These are phyloP conservation scores for Phytophthora citrophthora DNA, from an alignment of 352 stramenopile genomes.

Conservation along the genomic window DNA sequence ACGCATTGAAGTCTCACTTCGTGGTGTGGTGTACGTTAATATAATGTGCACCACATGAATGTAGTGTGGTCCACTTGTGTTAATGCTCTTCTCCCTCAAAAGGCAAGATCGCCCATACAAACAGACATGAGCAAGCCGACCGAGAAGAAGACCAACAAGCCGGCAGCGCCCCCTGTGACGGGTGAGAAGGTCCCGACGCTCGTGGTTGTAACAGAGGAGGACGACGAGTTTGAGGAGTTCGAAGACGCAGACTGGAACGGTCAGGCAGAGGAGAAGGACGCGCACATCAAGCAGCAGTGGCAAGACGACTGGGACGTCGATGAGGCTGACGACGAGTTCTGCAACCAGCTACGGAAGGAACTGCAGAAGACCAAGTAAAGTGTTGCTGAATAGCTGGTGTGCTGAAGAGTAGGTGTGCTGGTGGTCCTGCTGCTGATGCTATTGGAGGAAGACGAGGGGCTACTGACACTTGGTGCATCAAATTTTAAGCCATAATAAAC, in stretches of 20 bases:
- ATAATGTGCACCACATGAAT: slow-evolving; percentile 7
- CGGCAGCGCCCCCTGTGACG: slow-evolving; percentile 11
- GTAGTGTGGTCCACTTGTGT: slow-evolving; percentile 4
- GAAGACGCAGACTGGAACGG: slow-evolving; percentile 82
- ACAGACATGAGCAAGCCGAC: slow-evolving; percentile 42
- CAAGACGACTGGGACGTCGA: slow-evolving; percentile 94
- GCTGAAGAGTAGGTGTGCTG: neutral
- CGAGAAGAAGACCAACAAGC: slow-evolving; percentile 38
- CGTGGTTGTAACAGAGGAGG: slow-evolving; percentile 86
- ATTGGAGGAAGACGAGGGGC: neutral
- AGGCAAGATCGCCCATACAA: slow-evolving; percentile 13
- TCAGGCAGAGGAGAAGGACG: slow-evolving; percentile 80
- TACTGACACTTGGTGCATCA: slow-evolving; percentile 1
- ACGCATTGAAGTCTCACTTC: slow-evolving; percentile 11
- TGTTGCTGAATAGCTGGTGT: neutral
- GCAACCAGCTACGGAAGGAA: slow-evolving; percentile 91
- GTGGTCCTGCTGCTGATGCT: neutral
- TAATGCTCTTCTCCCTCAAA: neutral
- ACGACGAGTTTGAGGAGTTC: slow-evolving; percentile 92
- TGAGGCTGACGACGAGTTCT: slow-evolving; percentile 93
- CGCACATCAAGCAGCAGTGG: slow-evolving; percentile 91
- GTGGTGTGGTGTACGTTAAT: slow-evolving; percentile 1
- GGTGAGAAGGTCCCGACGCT: slow-evolving; percentile 72
- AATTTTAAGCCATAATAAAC: slow-evolving; percentile 29
- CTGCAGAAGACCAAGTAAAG: slow-evolving; percentile 83